A percentile compares a stretch with the other conserved stretches of the same genome.
These are phyloP conservation scores for Aspergillus pseudoviridinutans DNA, from an alignment of 2,329 filamentous ascomycete genomes.

Conservation along the genomic window DNA sequence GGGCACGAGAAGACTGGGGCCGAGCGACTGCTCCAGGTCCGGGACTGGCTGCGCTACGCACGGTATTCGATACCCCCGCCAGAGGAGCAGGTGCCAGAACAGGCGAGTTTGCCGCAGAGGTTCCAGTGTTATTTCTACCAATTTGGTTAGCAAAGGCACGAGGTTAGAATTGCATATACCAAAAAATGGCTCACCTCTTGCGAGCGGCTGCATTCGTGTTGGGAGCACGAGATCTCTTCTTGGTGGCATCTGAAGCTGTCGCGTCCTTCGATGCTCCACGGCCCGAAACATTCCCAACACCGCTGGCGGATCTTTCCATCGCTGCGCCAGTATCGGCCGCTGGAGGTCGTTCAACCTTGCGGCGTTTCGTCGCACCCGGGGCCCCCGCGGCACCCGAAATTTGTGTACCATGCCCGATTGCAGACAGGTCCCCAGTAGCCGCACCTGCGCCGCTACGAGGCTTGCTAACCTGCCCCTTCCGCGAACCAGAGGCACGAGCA, in stretches of 20 bases:
- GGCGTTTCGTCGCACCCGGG: slow-evolving; percentile 61
- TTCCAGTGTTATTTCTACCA: slow-evolving; percentile 45
- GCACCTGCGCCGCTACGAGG: slow-evolving; percentile 31
- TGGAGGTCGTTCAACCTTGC: slow-evolving; percentile 71
- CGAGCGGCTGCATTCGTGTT: slow-evolving; percentile 62
- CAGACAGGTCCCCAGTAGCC: slow-evolving; percentile 19
- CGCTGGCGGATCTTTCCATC: slow-evolving; percentile 41
- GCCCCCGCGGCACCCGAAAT: slow-evolving; percentile 53
- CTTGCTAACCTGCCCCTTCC: slow-evolving; percentile 59
- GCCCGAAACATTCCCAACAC: slow-evolving; percentile 26
- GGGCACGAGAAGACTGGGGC: slow-evolving; percentile 65
- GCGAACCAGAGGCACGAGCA: slow-evolving; percentile 32
- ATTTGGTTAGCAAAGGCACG: neutral
- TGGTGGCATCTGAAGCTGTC: slow-evolving; percentile 56
- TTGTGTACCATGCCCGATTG: slow-evolving; percentile 7
- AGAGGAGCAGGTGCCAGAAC: slow-evolving; percentile 73
- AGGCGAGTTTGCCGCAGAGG: slow-evolving; percentile 58
- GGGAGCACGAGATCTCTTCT: slow-evolving; percentile 70
- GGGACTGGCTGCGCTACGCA: slow-evolving; percentile 60
- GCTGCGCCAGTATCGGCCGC: slow-evolving; percentile 29
- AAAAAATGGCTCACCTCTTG: slow-evolving; percentile 61
- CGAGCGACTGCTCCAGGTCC: slow-evolving; percentile 55
- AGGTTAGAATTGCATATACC: neutral
- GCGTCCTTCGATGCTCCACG: slow-evolving; percentile 58
- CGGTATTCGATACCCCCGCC: slow-evolving; percentile 57